These are phyloP conservation scores for Phallus indusiatus DNA, from an alignment of 768 basidiomycete species.

Conservation along the genomic window DNA sequence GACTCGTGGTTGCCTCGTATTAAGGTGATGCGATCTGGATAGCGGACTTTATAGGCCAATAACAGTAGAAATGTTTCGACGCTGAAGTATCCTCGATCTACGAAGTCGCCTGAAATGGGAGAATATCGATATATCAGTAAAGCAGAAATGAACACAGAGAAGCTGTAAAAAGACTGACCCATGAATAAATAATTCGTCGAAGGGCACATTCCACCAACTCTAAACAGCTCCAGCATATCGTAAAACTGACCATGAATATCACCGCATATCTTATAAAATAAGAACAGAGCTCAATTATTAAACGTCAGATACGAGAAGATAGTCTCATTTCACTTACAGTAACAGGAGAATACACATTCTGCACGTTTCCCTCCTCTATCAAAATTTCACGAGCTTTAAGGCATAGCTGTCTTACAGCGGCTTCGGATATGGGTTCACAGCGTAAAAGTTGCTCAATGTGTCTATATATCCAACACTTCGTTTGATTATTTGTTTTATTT, in stretches of 20 bases:
- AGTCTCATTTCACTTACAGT: conserved; percentile 53
- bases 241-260: conserved; percentile 98
- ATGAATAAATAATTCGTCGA: conserved; percentile 95
- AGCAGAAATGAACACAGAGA: conserved; percentile 10
- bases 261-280: conserved; percentile 60
- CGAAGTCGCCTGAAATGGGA: conserved; percentile 76
- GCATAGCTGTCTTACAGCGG: conserved; percentile 91
- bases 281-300: background rate
- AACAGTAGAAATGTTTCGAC: conserved; percentile 94
- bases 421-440: conserved; percentile 93
- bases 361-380: conserved; percentile 97
- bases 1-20: conserved; percentile 98
- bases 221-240: conserved; percentile 93
- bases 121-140: background rate
- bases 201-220: conserved; percentile 85
- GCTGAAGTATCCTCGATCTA: conserved; percentile 94
- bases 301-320: conserved; percentile 19
- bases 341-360: conserved; percentile 90
- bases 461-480: conserved; percentile 31
- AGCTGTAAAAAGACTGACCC: conserved; percentile 41
- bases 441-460: conserved; percentile 92
- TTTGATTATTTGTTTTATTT: background rate
- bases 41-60: conserved; percentile 91
- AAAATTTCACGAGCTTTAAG: conserved; percentile 93
- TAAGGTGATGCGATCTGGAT: conserved; percentile 94